phyloP scores from a whole-genome alignment of 441 rosid genomes.

The Mallotus repandus region DNA sequence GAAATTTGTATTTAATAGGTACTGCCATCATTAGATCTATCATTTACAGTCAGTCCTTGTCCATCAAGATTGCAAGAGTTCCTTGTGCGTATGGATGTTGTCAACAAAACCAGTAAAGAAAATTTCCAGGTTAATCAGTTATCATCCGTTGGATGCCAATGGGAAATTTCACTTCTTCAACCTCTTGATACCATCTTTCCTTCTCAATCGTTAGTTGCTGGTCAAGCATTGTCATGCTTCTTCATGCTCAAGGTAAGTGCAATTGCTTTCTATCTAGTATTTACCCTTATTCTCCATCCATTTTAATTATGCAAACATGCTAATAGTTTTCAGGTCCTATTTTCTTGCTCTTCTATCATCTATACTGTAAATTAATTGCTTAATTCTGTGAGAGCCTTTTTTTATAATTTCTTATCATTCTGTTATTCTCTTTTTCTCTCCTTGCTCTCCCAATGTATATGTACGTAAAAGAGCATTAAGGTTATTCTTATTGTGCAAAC shows the following conservation, averaged over 20 bases:
- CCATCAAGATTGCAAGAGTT: constrained; percentile 83
- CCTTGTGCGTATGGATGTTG: constrained; percentile 86
- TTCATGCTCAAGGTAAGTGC: constrained; percentile 73
- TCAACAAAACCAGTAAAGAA: constrained; percentile 68
- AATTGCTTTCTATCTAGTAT: neutral
- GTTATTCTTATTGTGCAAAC: no score
- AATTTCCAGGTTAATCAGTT: constrained; percentile 75
- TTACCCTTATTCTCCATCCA: neutral
- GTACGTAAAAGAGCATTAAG: neutral
- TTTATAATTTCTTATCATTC: neutral
- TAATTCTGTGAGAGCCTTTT: neutral
- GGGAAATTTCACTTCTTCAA: constrained; percentile 87
- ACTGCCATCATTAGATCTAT: constrained; percentile 80
- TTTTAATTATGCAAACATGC: neutral
- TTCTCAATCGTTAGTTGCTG: constrained; percentile 62
- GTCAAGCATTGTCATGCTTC: constrained; percentile 84
- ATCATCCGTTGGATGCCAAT: constrained; percentile 72
- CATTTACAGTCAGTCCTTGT: constrained; percentile 75
- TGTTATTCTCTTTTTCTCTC: neutral
- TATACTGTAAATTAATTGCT: neutral
- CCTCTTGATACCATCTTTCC: constrained; percentile 63
- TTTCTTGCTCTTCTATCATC: neutral
- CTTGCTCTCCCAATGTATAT: neutral
- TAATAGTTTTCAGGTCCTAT: neutral
- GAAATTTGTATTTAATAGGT: constrained; percentile 46